phyloP scores from a whole-genome alignment of 331 rosid genomes.

The Rosa hybrid region DNA sequence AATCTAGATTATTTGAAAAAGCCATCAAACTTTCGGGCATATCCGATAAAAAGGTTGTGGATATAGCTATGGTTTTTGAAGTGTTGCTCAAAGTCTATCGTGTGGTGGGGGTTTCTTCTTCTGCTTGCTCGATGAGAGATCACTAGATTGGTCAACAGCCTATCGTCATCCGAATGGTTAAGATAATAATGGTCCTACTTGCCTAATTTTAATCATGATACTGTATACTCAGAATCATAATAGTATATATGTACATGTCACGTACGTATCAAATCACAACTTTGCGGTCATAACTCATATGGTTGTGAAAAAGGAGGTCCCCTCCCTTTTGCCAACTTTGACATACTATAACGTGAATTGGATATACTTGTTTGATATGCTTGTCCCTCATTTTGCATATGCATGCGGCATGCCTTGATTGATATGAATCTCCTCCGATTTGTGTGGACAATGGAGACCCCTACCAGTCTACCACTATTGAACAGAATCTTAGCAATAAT shows the following conservation, averaged over 20 bases:
- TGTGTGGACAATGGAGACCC: constrained; percentile 6
- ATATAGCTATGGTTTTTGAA: constrained; percentile 12
- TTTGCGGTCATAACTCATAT: constrained; percentile 2
- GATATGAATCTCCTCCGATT: background rate
- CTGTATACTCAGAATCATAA: background rate
- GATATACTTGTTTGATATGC: constrained; percentile 12
- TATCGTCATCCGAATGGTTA: constrained; percentile 23
- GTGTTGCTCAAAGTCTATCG: constrained; percentile 27
- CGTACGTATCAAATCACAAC: background rate
- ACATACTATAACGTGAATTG: background rate
- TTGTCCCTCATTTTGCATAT: constrained; percentile 12
- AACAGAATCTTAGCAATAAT: constrained; percentile 1
- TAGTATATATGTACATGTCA: background rate
- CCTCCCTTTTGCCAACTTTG: constrained; percentile 4
- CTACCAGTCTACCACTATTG: background rate
- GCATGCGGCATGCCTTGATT: background rate
- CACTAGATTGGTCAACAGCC: constrained; percentile 42
- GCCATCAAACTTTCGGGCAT: background rate
- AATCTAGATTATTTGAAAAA: background rate
- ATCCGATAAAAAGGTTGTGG: constrained; percentile 6
- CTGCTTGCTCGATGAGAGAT: constrained; percentile 27
- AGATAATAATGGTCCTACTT: background rate
- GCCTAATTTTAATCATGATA: background rate
- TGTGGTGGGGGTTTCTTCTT: constrained; percentile 30
- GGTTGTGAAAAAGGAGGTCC: constrained; percentile 1